Percentiles rank a stretch among this genome's conserved stretches.
Evolutionary conservation across 2,329 filamentous ascomycete genomes (phyloP).

Genomic region (Aspergillus tanneri): DNA sequence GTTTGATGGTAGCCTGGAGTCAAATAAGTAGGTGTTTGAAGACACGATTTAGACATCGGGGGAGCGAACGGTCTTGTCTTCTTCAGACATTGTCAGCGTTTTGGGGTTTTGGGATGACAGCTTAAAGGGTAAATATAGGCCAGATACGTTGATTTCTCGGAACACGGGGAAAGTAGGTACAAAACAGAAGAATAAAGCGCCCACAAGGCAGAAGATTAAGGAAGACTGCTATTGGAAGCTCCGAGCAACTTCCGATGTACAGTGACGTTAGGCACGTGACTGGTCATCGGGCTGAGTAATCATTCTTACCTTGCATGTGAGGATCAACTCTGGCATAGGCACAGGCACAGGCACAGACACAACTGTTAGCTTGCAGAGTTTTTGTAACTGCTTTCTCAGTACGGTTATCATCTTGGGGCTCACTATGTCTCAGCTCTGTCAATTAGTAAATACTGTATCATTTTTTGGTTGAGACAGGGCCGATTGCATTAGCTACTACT

Average conservation of each 20-base stretch:
- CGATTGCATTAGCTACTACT: background rate
- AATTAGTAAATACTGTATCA: background rate
- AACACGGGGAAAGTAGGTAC: conserved; percentile 10
- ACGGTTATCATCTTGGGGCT: background rate
- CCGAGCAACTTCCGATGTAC: conserved; percentile 16
- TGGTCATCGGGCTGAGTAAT: background rate
- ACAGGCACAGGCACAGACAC: background rate
- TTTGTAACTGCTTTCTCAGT: background rate
- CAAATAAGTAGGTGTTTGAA: conserved; percentile 15
- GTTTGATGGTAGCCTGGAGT: conserved; percentile 39
- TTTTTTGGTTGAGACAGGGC: no score
- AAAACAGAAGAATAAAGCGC: conserved; percentile 20
- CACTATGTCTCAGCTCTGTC: conserved; percentile 12
- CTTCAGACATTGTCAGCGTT: conserved; percentile 34
- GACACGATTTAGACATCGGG: conserved; percentile 10
- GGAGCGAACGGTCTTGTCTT: conserved; percentile 36
- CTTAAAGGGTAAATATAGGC: background rate
- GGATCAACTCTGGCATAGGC: background rate
- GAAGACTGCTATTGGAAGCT: conserved; percentile 13
- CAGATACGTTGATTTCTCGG: conserved; percentile 18
- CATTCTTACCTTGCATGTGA: background rate
- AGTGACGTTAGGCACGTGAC: conserved; percentile 25
- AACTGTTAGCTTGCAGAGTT: background rate
- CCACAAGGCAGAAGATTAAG: conserved; percentile 25
- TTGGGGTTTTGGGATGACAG: background rate